Evolutionary conservation across 257 asterid species (phyloP).

Genomic region (Anisodus tanguticus): DNA sequence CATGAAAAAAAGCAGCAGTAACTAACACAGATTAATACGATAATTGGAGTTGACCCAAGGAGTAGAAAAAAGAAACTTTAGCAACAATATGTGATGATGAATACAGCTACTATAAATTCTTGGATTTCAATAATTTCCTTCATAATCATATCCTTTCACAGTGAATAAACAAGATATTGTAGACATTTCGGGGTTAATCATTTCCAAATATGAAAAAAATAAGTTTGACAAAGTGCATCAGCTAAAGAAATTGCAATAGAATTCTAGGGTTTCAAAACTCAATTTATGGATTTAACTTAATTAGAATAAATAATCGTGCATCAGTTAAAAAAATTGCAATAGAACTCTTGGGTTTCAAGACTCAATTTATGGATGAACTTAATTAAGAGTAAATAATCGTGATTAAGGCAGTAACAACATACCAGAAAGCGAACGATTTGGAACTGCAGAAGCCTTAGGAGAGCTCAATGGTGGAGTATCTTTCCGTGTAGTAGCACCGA

Average conservation of each 20-base stretch:
- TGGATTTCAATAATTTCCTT: not conserved
- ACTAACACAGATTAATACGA: no score
- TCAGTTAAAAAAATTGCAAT: not conserved
- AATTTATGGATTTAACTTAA: not conserved
- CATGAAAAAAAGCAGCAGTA: no score
- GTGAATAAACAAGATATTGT: not conserved
- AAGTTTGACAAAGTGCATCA: not conserved
- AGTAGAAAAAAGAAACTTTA: conserved; percentile 21
- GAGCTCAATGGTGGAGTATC: conserved; percentile 35
- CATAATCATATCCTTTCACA: not conserved
- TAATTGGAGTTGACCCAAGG: not conserved
- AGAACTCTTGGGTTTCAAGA: not conserved
- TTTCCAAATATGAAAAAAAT: not conserved
- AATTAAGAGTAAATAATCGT: not conserved
- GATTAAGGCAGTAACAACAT: conserved; percentile 25
- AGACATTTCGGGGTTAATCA: not conserved
- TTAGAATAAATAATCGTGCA: not conserved
- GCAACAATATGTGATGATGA: not conserved
- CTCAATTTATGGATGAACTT: not conserved
- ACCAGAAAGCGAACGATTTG: conserved; percentile 52
- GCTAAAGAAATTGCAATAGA: not conserved
- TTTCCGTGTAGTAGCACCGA: not conserved
- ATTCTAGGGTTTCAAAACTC: not conserved
- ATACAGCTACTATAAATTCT: not conserved
- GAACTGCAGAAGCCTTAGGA: conserved; percentile 40